Evolutionary conservation across 208 protist genomes (phyloP).

Genomic region (Crithidia fasciculata): DNA sequence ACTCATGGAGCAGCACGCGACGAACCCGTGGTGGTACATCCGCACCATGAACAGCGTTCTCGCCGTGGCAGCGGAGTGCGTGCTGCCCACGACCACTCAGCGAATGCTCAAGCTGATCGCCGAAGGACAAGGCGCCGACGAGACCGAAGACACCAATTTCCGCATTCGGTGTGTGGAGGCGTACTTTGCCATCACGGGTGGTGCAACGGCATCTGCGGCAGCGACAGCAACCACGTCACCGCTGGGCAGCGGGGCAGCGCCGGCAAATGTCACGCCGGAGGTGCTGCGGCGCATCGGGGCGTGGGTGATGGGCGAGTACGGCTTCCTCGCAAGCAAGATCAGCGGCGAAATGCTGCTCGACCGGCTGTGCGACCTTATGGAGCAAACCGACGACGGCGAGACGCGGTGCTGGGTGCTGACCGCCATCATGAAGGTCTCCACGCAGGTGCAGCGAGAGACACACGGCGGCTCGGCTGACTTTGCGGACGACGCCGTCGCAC

Average conservation of each 20-base stretch:
- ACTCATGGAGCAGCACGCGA: conserved; percentile 84
- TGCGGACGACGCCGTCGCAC: conserved; percentile 50
- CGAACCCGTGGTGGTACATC: conserved; percentile 77
- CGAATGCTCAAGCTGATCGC: conserved; percentile 94
- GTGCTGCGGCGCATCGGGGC: conserved; percentile 71
- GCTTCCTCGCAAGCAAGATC: conserved; percentile 69
- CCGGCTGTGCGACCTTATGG: conserved; percentile 70
- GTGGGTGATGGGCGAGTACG: conserved; percentile 96
- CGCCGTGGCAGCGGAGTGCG: conserved; percentile 72
- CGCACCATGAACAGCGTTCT: conserved; percentile 93
- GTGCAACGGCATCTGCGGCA: not conserved
- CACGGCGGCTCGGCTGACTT: conserved; percentile 35
- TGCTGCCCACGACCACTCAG: conserved; percentile 72
- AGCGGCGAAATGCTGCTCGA: conserved; percentile 63
- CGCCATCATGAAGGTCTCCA: conserved; percentile 79
- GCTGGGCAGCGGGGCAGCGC: not conserved
- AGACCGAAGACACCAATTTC: conserved; percentile 67
- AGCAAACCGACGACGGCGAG: conserved; percentile 40
- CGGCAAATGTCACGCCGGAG: conserved; percentile 41
- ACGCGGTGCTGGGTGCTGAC: conserved; percentile 75
- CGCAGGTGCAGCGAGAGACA: conserved; percentile 24
- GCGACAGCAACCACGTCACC: not conserved
- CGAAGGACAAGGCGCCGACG: conserved; percentile 79
- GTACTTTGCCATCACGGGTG: conserved; percentile 78
- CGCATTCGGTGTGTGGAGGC: conserved; percentile 72